These are phyloP conservation scores for Beta vulgaris DNA, from an alignment of 148 eudicot genomes.

Conservation along the genomic window DNA sequence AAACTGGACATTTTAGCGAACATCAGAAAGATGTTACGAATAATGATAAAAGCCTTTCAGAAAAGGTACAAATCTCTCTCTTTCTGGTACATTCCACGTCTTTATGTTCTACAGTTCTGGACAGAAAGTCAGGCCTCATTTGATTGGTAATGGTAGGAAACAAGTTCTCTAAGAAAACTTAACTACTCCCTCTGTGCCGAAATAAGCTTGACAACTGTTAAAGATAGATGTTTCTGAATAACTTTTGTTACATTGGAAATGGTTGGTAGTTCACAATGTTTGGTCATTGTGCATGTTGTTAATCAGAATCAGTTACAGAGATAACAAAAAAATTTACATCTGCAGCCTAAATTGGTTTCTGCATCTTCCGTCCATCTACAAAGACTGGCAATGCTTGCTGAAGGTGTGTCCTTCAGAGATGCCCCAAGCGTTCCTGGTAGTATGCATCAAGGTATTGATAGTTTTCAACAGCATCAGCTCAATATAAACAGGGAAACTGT, in stretches of 20 bases:
- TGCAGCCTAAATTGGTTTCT: constrained; percentile 32
- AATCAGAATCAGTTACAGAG: neutral
- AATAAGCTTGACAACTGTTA: no score
- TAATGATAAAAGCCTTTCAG: constrained; percentile 11
- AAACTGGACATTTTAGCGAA: constrained; percentile 17
- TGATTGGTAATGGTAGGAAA: neutral
- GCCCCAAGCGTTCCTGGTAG: constrained; percentile 16
- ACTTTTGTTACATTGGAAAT: no score
- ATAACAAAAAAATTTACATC: neutral
- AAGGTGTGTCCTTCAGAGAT: constrained; percentile 26
- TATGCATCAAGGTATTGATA: no score
- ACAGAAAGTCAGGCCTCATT: neutral
- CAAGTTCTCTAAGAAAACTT: neutral
- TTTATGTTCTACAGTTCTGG: neutral
- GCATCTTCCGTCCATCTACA: constrained; percentile 31
- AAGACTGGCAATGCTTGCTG: constrained; percentile 28
- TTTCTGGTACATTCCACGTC: no score
- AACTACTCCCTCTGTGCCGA: no score
- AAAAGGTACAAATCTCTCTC: constrained; percentile 29
- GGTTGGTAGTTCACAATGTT: no score
- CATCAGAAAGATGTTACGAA: constrained; percentile 23
- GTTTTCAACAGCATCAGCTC: no score
- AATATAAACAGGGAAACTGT: constrained; percentile 6
- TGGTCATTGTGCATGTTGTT: no score
- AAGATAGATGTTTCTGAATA: no score